Evolutionary conservation across 257 asterid species (phyloP).

Genomic region (Cordia subcordata): DNA sequence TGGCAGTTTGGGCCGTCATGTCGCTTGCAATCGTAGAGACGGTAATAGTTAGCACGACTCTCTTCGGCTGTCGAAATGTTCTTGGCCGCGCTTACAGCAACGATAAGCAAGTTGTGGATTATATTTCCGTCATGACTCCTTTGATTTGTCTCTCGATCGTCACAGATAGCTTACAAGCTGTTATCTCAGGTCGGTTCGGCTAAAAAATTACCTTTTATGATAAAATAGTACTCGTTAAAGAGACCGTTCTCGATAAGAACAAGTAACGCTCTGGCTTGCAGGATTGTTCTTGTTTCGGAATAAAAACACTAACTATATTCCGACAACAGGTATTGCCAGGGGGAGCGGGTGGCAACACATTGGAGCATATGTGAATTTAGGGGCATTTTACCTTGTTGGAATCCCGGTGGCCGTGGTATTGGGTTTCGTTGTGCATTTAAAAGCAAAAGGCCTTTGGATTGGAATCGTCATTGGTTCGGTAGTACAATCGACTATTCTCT

Average conservation of each 20-base stretch:
- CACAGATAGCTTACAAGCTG: constrained; percentile 49
- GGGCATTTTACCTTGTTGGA: constrained; percentile 41
- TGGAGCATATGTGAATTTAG: constrained; percentile 54
- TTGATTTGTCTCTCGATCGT: constrained; percentile 38
- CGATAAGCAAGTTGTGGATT: constrained; percentile 40
- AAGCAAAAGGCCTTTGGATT: constrained; percentile 53
- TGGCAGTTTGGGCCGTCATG: constrained; percentile 30
- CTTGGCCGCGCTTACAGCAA: constrained; percentile 41
- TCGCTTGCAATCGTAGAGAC: constrained; percentile 32
- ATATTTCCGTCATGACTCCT: constrained; percentile 47
- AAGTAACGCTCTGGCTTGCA: too few relatives aligned
- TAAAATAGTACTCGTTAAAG: too few relatives aligned
- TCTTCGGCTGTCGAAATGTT: constrained; percentile 27
- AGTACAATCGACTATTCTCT: constrained; percentile 28
- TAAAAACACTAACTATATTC: too few relatives aligned
- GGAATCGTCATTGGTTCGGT: constrained; percentile 41
- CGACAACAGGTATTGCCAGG: constrained; percentile 47
- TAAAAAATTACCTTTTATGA: too few relatives aligned
- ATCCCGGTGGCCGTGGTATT: constrained; percentile 37
- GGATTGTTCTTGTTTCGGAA: background rate
- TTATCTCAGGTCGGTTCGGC: constrained; percentile 37
- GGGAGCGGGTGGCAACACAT: constrained; percentile 62
- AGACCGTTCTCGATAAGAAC: too few relatives aligned
- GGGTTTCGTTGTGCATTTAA: constrained; percentile 29
- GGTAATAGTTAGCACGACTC: constrained; percentile 9